Base-by-base conservation (phyloP, 106 monocot genomes). In the Dactylorhiza incarnata region DNA sequence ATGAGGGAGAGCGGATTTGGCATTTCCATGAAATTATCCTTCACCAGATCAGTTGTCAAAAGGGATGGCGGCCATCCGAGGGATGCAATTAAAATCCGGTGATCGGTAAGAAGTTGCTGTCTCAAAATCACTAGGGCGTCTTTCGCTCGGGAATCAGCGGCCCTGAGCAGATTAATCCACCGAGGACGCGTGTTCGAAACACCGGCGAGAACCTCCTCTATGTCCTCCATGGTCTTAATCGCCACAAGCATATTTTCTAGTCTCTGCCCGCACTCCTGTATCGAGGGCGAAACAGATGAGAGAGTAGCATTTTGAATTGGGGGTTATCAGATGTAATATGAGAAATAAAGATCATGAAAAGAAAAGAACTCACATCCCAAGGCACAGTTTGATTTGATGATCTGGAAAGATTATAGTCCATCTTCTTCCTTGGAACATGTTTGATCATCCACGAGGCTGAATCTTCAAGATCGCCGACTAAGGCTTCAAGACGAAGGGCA, bases 391-490 rank as follows among this genome's bases (percentile, higher is more conserved):
- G 48, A 67, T 46, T 76, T 73, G 65, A 82, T 50, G 55, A 45
- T 44, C 70, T 55, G 12, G 45, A 74, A 79, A 73, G 71, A 45
- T 51, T 55, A 45, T 74, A 52, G 50, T 71, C 51, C 5, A 62
- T 53, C 51, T 79, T 66, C 71, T 58, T 58, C 73, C 52, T 80
- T 76, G 84, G 71, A 66, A 80, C 78, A 49, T 83, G 82, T 9
- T 81, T 81, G 72, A 87, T 74, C n/a, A 87, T 71, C 16, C 84
- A 75, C 47, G 86, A 82, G 10, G 87, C 54, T 59, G 83, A 75
- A 86, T 93, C 93, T 87, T 93, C 93, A 76, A 93, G 84, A 68
- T 93, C 85, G 49, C 93, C 93, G 22, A 93, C 87, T 72, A 93
- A 77, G 75, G 71, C 75, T 79, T 93, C 93, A 66, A 93, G 63